Base-by-base conservation (phyloP, 2,329 filamentous ascomycete species). In the Colletotrichum godetiae region DNA sequence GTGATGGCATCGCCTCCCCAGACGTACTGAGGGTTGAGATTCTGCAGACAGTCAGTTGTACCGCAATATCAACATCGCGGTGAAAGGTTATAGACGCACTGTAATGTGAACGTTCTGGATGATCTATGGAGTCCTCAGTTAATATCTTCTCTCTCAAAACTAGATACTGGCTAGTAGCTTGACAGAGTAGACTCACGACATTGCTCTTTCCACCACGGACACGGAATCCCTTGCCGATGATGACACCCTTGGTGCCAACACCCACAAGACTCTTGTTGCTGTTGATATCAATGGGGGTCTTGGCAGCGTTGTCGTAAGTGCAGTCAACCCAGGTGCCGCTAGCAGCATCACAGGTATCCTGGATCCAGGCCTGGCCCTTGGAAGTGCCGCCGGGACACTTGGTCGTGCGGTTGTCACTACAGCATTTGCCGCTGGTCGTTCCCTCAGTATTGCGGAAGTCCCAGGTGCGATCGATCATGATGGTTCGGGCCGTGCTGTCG, bases 61-160 rank as follows among this genome's bases (percentile, higher is more conserved):
- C 56, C 29, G 24, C 22, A 19, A 56, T 19, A 56, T 56, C 27
- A 56, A 56, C 22, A 19, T 13, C 10, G 12, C n/a, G 53, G 53
- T 5, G 53, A 27, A 29, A 56, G 15, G 7, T 46, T 56, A 22
- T 6, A 56, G 12, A 35, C 29, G 11, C 37, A 64, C 62, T 74
- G 84, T 85, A 74, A 88, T 82, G 61, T 83, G 83, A 11, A 89
- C 76, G 78, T 88, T 88, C 62, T 86, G 86, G 64, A 89, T 81
- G 73, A 88, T 88, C 42, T 49, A 8, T 7, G 7, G 42, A 19
- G 19, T n/a, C 42, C 42, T 49, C 42, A 3, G 19, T 49, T n/a
- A 49, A 4, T 49, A n/a, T 22, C 42, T 49, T 49, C 19, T 7
- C 42, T 49, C 19, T n/a, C 19, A n/a, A 49, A 49, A 49, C 5